Conservation (phyloP, 352 stramenopile genomes). For the Phytophthora sp. region DNA sequence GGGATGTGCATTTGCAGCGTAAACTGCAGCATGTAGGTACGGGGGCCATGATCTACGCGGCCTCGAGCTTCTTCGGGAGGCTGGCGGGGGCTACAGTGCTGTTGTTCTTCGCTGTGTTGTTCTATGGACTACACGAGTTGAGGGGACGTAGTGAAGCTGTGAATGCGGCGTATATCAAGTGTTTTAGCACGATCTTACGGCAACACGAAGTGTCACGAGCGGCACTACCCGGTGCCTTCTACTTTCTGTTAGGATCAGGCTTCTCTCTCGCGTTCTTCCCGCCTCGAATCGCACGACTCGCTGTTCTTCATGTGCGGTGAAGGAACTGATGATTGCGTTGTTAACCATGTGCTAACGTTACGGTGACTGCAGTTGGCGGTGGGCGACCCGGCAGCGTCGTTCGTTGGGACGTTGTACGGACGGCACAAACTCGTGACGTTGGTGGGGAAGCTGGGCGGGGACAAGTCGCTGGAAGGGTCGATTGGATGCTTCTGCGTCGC, state of each 20-base stretch:
- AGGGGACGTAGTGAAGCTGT: constrained; percentile 36
- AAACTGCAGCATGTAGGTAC: constrained; percentile 60
- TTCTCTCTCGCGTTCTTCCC: constrained; percentile 48
- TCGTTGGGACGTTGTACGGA: constrained; percentile 54
- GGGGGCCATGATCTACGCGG: constrained; percentile 54
- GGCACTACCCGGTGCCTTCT: constrained; percentile 59
- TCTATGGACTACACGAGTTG: constrained; percentile 45
- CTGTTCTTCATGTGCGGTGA: constrained; percentile 58
- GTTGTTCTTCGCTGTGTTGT: constrained; percentile 40
- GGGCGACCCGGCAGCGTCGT: constrained; percentile 55
- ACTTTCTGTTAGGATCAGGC: constrained; percentile 61
- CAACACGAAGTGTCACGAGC: constrained; percentile 46
- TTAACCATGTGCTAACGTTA: background rate
- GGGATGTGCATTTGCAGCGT: constrained; percentile 54
- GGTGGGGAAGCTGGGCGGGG: constrained; percentile 24
- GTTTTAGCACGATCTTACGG: constrained; percentile 53
- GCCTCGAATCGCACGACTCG: constrained; percentile 47
- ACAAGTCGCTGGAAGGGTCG: constrained; percentile 59
- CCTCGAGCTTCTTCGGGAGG: constrained; percentile 33
- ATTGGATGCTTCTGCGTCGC: constrained; percentile 45
- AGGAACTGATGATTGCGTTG: no score
- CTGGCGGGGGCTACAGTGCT: constrained; percentile 32
- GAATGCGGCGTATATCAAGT: constrained; percentile 47
- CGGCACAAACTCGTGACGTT: constrained; percentile 38
- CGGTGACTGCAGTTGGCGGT: constrained; percentile 47